Percentiles rank a stretch among this genome's conserved stretches.
These are phyloP conservation scores for Leptographium lundbergii DNA, from an alignment of 2,329 filamentous ascomycete species.

Conservation along the genomic window DNA sequence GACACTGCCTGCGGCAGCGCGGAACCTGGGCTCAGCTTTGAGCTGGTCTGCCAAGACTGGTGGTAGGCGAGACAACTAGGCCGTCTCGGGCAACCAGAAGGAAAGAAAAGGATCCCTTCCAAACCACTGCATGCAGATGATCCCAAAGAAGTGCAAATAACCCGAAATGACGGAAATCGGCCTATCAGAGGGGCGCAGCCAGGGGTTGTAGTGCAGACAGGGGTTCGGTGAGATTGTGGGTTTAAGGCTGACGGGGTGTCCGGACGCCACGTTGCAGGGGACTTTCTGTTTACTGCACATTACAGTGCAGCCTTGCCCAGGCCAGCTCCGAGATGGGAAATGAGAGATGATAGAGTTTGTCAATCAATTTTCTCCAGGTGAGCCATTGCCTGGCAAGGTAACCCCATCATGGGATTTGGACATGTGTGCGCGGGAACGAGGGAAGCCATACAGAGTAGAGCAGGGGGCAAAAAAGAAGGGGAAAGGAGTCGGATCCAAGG, in stretches of 20 bases:
- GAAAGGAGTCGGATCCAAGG: neutral
- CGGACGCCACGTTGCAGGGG: neutral
- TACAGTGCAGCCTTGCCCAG: neutral
- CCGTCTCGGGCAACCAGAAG: neutral
- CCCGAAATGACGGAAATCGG: neutral
- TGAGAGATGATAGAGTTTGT: neutral
- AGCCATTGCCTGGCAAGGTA: neutral
- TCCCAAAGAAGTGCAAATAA: neutral
- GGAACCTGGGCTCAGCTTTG: neutral
- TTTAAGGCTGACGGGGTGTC: slow-evolving; percentile 3
- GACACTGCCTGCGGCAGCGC: neutral
- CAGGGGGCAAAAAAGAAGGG: neutral
- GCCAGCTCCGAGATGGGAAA: neutral
- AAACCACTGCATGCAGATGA: neutral
- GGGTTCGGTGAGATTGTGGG: neutral
- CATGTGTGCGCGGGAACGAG: no score
- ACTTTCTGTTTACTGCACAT: neutral
- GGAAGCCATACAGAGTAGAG: neutral
- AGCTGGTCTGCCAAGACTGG: neutral
- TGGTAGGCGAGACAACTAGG: neutral
- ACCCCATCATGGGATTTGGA: no score
- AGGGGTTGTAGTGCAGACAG: neutral
- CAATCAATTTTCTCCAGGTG: neutral
- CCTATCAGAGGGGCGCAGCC: slow-evolving; percentile 1
- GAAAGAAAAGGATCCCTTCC: neutral